Percentiles rank a stretch among this genome's conserved stretches.
phyloP scores from a whole-genome alignment of 2,329 filamentous ascomycete genomes.

The Neofusicoccum ribis region DNA sequence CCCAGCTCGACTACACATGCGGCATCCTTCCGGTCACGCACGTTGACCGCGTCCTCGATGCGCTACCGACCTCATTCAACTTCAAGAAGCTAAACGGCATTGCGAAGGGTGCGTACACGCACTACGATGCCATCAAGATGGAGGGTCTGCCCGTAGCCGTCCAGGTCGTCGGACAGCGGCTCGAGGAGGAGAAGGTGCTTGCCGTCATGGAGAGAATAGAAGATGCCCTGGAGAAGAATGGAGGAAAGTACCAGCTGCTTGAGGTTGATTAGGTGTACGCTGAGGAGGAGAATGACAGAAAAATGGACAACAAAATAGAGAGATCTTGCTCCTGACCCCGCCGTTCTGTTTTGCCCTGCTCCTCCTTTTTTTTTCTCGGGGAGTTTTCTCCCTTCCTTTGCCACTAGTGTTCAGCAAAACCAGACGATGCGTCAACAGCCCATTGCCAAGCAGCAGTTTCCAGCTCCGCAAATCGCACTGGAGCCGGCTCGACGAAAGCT shows the following conservation, averaged over 20 bases:
- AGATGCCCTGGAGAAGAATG: conserved; percentile 62
- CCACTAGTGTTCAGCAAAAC: too few species aligned
- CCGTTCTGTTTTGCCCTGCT: too few species aligned
- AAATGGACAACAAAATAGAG: too few species aligned
- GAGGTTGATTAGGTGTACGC: conserved; percentile 39
- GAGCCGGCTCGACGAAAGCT: too few species aligned
- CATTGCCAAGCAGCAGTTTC: too few species aligned
- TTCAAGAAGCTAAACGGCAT: conserved; percentile 72
- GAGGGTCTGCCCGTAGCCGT: conserved; percentile 83
- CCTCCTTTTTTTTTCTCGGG: too few species aligned
- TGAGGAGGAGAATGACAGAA: too few species aligned
- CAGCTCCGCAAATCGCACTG: too few species aligned
- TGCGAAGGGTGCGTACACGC: conserved; percentile 78
- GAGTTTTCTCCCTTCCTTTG: too few species aligned
- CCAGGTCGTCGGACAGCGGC: conserved; percentile 74
- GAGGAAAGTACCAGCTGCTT: conserved; percentile 52
- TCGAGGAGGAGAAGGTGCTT: conserved; percentile 87
- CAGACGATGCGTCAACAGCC: too few species aligned
- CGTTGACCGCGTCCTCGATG: conserved; percentile 70
- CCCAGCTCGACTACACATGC: conserved; percentile 76
- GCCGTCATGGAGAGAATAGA: conserved; percentile 78
- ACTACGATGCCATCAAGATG: conserved; percentile 82
- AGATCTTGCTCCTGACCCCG: too few species aligned
- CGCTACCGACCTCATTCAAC: conserved; percentile 62
- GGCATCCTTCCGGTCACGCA: conserved; percentile 84